Conservation (phyloP, 768 basidiomycete species). For the Tricholoma sp. region DNA sequence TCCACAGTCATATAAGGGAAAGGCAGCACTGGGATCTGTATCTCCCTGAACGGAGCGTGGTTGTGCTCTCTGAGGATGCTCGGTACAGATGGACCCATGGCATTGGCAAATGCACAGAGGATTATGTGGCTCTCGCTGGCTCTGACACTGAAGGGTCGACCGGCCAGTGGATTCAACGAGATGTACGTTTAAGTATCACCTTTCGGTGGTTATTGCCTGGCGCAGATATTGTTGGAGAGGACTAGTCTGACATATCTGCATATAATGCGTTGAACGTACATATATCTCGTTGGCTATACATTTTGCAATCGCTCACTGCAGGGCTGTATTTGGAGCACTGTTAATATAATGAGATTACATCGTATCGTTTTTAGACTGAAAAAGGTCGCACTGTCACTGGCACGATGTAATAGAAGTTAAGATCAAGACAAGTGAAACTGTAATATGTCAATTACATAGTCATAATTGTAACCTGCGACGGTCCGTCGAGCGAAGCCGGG, state of each 20-base stretch:
- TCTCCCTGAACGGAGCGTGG: constrained; percentile 69
- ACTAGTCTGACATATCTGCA: background rate
- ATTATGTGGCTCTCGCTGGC: constrained; percentile 44
- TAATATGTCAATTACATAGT: too few relatives aligned
- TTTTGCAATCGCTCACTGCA: background rate
- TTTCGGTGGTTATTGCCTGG: constrained; percentile 84
- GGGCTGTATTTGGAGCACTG: too few relatives aligned
- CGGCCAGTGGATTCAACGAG: constrained; percentile 44
- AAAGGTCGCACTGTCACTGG: too few relatives aligned
- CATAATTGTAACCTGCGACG: too few relatives aligned
- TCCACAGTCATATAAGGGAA: background rate
- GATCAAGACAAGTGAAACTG: too few relatives aligned
- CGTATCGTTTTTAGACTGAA: too few relatives aligned
- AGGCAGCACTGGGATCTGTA: constrained; percentile 45
- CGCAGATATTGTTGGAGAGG: constrained; percentile 69
- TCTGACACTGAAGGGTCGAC: constrained; percentile 12
- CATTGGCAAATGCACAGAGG: constrained; percentile 59
- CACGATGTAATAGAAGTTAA: too few relatives aligned
- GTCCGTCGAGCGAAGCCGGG: too few relatives aligned
- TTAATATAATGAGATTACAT: too few relatives aligned
- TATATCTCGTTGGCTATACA: background rate
- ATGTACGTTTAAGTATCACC: constrained; percentile 72
- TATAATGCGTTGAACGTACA: background rate
- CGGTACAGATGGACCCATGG: constrained; percentile 89
- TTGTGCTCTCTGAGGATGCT: constrained; percentile 77